These are phyloP conservation scores for Hypholoma fasciculare DNA, from an alignment of 768 basidiomycete species.

Conservation along the genomic window DNA sequence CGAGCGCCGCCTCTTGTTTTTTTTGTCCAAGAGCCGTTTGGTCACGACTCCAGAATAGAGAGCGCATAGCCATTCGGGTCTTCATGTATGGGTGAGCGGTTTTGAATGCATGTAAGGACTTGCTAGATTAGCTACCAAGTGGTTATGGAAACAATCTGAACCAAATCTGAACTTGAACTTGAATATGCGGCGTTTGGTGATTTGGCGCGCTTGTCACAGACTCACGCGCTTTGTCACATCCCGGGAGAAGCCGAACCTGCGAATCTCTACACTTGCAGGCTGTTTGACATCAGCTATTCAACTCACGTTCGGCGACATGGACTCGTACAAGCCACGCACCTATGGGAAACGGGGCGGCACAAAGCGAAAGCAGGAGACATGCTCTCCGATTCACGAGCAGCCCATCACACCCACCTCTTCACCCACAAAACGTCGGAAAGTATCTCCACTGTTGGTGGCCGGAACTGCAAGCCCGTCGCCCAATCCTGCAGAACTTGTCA, in stretches of 20 bases:
- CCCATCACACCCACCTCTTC: constrained; percentile 1
- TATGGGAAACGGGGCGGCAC: constrained; percentile 32
- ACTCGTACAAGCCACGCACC: constrained; percentile 29
- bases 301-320: neutral
- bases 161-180: no score
- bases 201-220: neutral
- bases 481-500: constrained; percentile 8
- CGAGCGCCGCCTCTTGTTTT: no score
- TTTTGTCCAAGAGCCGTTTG: no score
- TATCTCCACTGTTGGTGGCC: constrained; percentile 17
- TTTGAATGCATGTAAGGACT: no score
- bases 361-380: constrained; percentile 18
- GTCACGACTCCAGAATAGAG: no score
- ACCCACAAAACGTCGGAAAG: constrained; percentile 26
- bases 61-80: no score
- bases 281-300: neutral
- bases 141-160: no score
- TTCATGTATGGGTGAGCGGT: no score
- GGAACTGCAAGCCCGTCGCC: constrained; percentile 13
- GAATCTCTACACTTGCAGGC: neutral
- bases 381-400: neutral
- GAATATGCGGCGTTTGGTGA: no score
- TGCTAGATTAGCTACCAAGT: no score
- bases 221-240: neutral
- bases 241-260: neutral